These are phyloP conservation scores for Sphaerulina musiva DNA, from an alignment of 2,329 filamentous ascomycete species.

Conservation along the genomic window DNA sequence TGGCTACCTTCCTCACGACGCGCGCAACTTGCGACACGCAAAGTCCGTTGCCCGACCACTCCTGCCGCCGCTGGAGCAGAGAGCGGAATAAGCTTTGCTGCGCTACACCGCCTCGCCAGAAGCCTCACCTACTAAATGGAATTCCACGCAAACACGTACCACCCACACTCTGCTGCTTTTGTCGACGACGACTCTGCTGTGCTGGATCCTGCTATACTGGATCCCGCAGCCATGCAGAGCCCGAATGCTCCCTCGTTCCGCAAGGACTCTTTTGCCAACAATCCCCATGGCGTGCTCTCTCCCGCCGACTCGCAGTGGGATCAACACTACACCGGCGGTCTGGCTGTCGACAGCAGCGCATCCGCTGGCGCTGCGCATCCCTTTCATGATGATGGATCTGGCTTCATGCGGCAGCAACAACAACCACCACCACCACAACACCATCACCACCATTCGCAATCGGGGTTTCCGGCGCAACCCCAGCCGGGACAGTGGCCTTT, in stretches of 20 bases:
- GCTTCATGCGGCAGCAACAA: conserved; percentile 19
- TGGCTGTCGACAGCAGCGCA: conserved; percentile 18
- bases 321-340: conserved; percentile 21
- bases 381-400: conserved; percentile 24
- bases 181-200: conserved; percentile 26
- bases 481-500: conserved; percentile 52
- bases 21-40: conserved; percentile 13
- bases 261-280: conserved; percentile 32
- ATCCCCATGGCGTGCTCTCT: conserved; percentile 30
- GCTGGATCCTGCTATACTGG: conserved; percentile 28
- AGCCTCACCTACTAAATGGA: conserved; percentile 23
- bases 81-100: conserved; percentile 5
- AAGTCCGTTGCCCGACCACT: conserved; percentile 11
- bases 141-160: conserved; percentile 22
- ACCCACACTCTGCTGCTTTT: conserved; percentile 23
- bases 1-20: conserved; percentile 8
- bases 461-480: conserved; percentile 61
- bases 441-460: conserved; percentile 34
- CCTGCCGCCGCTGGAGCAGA: not conserved
- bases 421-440: not conserved
- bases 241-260: conserved; percentile 24
- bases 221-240: conserved; percentile 32
- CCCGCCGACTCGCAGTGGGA: conserved; percentile 32
- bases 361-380: conserved; percentile 18
- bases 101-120: conserved; percentile 9